Evolutionary conservation across 2,329 filamentous ascomycete genomes (phyloP), one percentile per base, ranked within the genome.

Genomic region (Juglanconis juglandina): DNA sequence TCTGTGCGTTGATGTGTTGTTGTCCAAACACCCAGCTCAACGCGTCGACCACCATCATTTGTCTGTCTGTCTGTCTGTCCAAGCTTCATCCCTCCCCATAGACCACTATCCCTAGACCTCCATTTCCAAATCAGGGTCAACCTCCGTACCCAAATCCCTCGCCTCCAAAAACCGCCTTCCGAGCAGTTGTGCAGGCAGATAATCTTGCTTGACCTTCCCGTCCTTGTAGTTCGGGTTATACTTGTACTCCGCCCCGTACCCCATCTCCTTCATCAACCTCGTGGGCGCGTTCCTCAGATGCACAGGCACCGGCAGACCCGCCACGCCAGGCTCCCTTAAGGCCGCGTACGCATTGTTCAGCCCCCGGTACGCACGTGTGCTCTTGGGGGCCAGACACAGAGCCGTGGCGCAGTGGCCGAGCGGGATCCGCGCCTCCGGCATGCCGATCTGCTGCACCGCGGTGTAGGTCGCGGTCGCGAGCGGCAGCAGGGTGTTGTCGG

Each of bases 221-320:
- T 93, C 86, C 54, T 84, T 76, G 69, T 94, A 99, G 67, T 96
- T 91, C 0, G 95, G 95, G 66, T 96, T 96, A 70, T 99, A 98
- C 74, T 98, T 98, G 75, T 99, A 99, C 71, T 92, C 90, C 53
- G 87, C 88, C 0, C 93, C 93, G 70, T 92, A 96, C 0, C 92
- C 94, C 66, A 98, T 77, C 66, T 97, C 94, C 68, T 93, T 90
- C 94, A 99, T 96, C 65, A 98, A 72, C 66, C 88, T 84, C 1
- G 95, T 98, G 0, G 95, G 94, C 8, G 95, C 95, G 73, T 98
- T 98, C 61, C 95, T 81, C 61, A 99, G 75, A 72, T 98, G 95
- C 44, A 95, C 75, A 2, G 95, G 95, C 30, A 99, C 87, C 0
- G 92, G 90, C 54, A 97, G 71, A 1, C 84, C 85, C 0, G 92